Evolutionary conservation across 257 asterid species (phyloP).

Genomic region (Scutellaria minor): DNA sequence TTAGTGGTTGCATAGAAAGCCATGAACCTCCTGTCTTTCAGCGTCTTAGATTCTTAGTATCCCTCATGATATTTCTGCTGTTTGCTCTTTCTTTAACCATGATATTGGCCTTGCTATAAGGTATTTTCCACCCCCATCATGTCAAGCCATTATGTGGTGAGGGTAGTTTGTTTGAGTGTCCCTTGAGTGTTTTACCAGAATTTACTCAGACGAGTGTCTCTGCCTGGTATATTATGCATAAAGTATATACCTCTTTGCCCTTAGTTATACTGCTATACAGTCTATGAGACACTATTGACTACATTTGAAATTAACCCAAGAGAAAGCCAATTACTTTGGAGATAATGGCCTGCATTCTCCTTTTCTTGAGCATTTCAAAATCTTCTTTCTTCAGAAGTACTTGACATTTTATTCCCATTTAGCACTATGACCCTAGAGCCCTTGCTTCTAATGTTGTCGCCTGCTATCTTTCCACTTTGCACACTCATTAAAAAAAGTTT

Average conservation of each 20-base stretch:
- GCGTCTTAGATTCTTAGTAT: background rate
- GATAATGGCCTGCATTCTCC: background rate
- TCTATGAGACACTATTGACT: background rate
- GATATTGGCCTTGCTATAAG: background rate
- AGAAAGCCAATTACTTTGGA: background rate
- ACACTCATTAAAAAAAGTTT: slow-evolving; percentile 1
- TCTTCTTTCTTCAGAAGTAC: slow-evolving; percentile 3
- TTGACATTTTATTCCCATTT: background rate
- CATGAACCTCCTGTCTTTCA: background rate
- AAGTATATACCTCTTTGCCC: background rate
- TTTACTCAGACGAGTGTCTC: background rate
- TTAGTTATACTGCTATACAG: background rate
- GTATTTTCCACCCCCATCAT: background rate
- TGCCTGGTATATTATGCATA: slow-evolving; percentile 2
- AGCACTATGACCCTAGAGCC: slow-evolving; percentile 9
- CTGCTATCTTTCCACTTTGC: background rate
- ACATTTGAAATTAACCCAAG: background rate
- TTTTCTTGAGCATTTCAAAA: slow-evolving; percentile 17
- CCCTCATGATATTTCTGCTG: background rate
- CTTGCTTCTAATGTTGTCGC: background rate
- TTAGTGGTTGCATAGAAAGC: slow-evolving; percentile 1
- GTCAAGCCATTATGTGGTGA: slow-evolving; percentile 7
- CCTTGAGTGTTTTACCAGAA: background rate
- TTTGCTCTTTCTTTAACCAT: slow-evolving; percentile 7
- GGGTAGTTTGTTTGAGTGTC: background rate